phyloP scores from a whole-genome alignment of 441 rosid genomes.

The Erodium trifolium region DNA sequence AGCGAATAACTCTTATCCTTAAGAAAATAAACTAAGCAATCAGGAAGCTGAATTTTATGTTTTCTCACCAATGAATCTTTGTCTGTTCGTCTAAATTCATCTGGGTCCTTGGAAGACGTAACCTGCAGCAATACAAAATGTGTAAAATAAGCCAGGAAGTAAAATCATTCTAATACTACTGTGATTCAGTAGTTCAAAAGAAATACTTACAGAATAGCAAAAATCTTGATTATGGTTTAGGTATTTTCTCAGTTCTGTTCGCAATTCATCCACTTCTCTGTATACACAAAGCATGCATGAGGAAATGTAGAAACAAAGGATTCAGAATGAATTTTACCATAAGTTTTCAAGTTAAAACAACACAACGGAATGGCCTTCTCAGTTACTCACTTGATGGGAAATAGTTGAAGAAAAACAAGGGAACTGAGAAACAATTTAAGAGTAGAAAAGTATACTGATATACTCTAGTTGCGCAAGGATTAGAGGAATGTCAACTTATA shows the following conservation, averaged over 20 bases:
- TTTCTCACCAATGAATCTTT: too few species aligned
- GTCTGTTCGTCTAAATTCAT: too few species aligned
- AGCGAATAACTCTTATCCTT: too few species aligned
- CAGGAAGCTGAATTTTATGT: too few species aligned
- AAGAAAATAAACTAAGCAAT: too few species aligned
- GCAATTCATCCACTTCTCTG: conserved; percentile 74
- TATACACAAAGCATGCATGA: conserved; percentile 11
- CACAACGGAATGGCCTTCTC: not conserved
- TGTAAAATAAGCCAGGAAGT: conserved; percentile 19
- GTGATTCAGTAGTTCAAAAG: not conserved
- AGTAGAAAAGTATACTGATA: not conserved
- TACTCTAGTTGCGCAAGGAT: not conserved
- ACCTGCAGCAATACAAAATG: conserved; percentile 13
- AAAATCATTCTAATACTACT: too few species aligned
- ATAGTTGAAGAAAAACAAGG: not conserved
- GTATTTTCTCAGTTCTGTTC: conserved; percentile 37
- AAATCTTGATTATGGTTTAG: conserved; percentile 35
- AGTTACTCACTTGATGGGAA: conserved; percentile 6
- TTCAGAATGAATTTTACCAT: not conserved
- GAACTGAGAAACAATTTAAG: not conserved
- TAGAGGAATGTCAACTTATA: not conserved
- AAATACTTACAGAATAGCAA: conserved; percentile 44
- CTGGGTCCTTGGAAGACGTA: too few species aligned
- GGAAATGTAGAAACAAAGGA: not conserved
- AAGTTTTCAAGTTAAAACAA: not conserved